Evolutionary conservation across 768 basidiomycete species (phyloP).

Genomic region (Candolleomyces efflorescens): DNA sequence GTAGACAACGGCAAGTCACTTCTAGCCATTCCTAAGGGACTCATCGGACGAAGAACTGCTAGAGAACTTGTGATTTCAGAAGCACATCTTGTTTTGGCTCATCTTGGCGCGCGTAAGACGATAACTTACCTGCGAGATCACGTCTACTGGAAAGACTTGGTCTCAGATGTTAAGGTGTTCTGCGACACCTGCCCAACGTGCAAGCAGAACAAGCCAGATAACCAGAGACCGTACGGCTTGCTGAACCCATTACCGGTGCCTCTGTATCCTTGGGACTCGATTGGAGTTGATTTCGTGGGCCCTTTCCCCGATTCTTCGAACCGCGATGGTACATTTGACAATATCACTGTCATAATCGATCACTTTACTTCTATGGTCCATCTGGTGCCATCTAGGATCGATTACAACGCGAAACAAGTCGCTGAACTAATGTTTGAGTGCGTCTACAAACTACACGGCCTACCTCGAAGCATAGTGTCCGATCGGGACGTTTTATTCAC

Average conservation of each 20-base stretch:
- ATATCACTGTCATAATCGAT: constrained; percentile 11
- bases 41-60: constrained; percentile 9
- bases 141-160: constrained; percentile 10
- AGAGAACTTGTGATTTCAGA: constrained; percentile 32
- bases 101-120: constrained; percentile 34
- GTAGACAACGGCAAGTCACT: neutral
- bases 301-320: constrained; percentile 9
- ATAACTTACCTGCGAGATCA: constrained; percentile 14
- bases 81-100: constrained; percentile 36
- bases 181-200: constrained; percentile 9
- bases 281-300: constrained; percentile 12
- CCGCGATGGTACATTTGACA: constrained; percentile 4
- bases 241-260: constrained; percentile 7
- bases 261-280: constrained; percentile 5
- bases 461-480: constrained; percentile 8
- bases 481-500: constrained; percentile 11
- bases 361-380: constrained; percentile 10
- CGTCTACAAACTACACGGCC: constrained; percentile 10
- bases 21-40: constrained; percentile 25
- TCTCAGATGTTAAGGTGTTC: neutral
- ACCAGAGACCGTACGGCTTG: constrained; percentile 9
- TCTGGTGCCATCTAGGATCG: neutral
- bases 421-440: constrained; percentile 10
- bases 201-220: constrained; percentile 3
- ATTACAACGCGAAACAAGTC: constrained; percentile 6